Percentiles rank a stretch among this genome's conserved stretches.
Conservation (phyloP, 1,139 yeast species). For the Kluyveromyces sp. region DNA sequence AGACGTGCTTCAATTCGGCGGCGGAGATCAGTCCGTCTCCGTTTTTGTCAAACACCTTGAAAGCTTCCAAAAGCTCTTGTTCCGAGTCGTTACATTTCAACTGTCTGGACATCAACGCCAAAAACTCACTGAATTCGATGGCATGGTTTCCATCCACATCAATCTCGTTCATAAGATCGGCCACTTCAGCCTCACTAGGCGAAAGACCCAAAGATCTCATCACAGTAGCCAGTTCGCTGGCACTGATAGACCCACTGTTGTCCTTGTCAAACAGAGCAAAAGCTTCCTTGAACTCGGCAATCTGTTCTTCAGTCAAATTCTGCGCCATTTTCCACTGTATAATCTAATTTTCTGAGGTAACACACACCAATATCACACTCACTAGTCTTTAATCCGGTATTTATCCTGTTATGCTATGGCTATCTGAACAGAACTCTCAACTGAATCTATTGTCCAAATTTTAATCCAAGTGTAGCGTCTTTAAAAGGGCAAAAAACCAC, state of each 20-base stretch:
- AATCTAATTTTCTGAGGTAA: background rate
- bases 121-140: constrained; percentile 79
- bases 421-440: too few species aligned
- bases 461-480: too few species aligned
- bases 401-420: too few species aligned
- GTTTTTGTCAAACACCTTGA: constrained; percentile 81
- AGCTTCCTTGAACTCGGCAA: constrained; percentile 95
- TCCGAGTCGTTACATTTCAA: constrained; percentile 95
- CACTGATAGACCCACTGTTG: constrained; percentile 92
- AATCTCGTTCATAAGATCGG: constrained; percentile 94
- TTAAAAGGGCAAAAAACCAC: background rate
- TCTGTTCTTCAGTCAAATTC: constrained; percentile 90
- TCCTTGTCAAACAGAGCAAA: constrained; percentile 94
- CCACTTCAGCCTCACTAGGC: constrained; percentile 91
- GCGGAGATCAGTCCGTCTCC: constrained; percentile 96
- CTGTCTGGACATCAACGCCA: constrained; percentile 78
- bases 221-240: constrained; percentile 93
- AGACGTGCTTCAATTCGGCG: constrained; percentile 91
- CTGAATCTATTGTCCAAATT: too few species aligned
- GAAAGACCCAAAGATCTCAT: constrained; percentile 97
- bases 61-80: constrained; percentile 95
- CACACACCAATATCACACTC: background rate
- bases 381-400: too few species aligned
- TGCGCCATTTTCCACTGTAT: constrained; percentile 41
- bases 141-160: constrained; percentile 93